Conservation (phyloP, 768 basidiomycete genomes). For the Lentinula raphanica region DNA sequence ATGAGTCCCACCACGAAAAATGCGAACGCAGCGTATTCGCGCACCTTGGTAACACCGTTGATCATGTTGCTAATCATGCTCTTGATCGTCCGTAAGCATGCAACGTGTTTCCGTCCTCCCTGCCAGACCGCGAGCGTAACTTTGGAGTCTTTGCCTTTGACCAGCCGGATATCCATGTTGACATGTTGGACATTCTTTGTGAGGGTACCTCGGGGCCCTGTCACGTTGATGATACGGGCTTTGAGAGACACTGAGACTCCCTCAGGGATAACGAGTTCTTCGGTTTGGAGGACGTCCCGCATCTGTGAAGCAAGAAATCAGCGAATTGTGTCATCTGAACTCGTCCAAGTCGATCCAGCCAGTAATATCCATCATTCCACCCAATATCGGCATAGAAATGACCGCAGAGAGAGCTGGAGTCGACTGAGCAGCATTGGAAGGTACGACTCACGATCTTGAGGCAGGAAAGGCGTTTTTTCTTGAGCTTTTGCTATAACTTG, state of each 20-base stretch:
- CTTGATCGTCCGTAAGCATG: constrained; percentile 94
- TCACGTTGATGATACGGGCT: constrained; percentile 86
- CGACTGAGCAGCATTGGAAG: not conserved
- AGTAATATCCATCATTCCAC: not conserved
- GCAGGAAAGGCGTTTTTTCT: not conserved
- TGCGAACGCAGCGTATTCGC: constrained; percentile 1
- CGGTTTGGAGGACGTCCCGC: constrained; percentile 90
- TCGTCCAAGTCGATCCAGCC: not conserved
- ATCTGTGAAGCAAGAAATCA: constrained; percentile 48
- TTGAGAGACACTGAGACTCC: constrained; percentile 84
- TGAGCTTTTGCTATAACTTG: not conserved
- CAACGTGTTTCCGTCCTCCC: constrained; percentile 96
- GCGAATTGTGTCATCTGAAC: constrained; percentile 37
- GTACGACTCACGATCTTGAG: not conserved
- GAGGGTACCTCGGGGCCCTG: constrained; percentile 88
- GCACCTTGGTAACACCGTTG: constrained; percentile 90
- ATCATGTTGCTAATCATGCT: constrained; percentile 97
- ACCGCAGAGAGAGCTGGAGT: not conserved
- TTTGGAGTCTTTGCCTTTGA: constrained; percentile 73
- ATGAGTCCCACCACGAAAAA: constrained; percentile 2
- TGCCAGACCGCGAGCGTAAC: constrained; percentile 96
- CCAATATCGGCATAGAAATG: not conserved
- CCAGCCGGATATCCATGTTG: constrained; percentile 86
- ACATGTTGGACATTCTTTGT: constrained; percentile 91
- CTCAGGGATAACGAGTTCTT: constrained; percentile 87